phyloP scores from a whole-genome alignment of 148 eudicot species.

The Agrostemma githago region DNA sequence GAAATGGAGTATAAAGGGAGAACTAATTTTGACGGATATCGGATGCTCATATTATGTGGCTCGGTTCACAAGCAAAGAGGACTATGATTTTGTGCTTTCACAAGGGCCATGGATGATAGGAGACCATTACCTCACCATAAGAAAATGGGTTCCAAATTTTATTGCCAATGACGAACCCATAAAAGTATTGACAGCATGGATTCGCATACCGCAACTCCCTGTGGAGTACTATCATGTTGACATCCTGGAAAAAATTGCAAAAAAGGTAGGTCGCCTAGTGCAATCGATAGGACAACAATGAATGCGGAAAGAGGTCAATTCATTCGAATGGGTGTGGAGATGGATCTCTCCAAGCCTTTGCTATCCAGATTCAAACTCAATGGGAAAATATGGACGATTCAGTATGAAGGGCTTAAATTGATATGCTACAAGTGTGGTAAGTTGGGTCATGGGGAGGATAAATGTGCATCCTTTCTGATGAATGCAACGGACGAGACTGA shows the following conservation, averaged over 20 bases:
- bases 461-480: too few relatives aligned
- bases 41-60: background rate
- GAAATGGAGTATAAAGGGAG: background rate
- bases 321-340: background rate
- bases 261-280: background rate
- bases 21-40: background rate
- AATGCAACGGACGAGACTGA: too few relatives aligned
- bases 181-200: background rate
- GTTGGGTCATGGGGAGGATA: background rate
- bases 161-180: background rate
- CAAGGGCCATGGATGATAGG: slow-evolving; percentile 4
- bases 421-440: background rate
- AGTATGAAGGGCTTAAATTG: background rate
- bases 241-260: background rate
- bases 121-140: background rate
- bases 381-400: background rate
- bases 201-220: background rate
- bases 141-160: slow-evolving; percentile 1
- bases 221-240: background rate
- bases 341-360: background rate
- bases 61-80: background rate
- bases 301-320: background rate
- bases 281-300: background rate
- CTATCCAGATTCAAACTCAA: background rate
- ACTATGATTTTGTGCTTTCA: background rate